Conservation (phyloP, 306 rosid genomes). For the Gillenia trifoliata region DNA sequence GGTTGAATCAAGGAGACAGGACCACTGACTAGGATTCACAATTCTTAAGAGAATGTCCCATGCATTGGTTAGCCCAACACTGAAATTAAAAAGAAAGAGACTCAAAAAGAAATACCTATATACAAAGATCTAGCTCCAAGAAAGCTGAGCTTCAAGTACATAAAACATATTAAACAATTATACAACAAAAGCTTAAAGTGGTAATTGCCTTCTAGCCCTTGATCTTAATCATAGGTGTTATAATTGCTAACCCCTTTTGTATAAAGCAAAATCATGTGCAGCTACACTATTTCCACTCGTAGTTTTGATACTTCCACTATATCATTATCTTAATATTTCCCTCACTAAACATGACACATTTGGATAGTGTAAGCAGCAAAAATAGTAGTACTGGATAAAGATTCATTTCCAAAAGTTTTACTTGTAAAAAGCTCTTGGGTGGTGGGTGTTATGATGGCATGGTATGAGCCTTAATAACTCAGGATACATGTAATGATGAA, state of each 20-base stretch:
- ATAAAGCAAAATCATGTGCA: slow-evolving; percentile 13
- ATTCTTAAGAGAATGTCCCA: slow-evolving; percentile 69
- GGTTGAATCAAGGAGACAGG: slow-evolving; percentile 89
- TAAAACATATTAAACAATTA: slow-evolving; percentile 30
- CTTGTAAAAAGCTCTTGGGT: slow-evolving; percentile 19
- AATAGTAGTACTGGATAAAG: slow-evolving; percentile 3
- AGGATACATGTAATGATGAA: slow-evolving; percentile 22
- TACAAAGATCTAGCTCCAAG: slow-evolving; percentile 34
- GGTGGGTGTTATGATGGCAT: slow-evolving; percentile 22
- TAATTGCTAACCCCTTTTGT: slow-evolving; percentile 50
- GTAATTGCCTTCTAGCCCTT: slow-evolving; percentile 52
- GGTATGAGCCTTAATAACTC: slow-evolving; percentile 23
- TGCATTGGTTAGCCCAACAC: slow-evolving; percentile 47
- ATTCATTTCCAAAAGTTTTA: background rate
- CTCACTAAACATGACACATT: slow-evolving; percentile 19
- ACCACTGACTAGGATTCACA: slow-evolving; percentile 64
- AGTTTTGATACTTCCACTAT: slow-evolving; percentile 20
- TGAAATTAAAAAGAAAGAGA: slow-evolving; percentile 18
- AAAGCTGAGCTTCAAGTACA: slow-evolving; percentile 31
- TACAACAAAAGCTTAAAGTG: slow-evolving; percentile 18
- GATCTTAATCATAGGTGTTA: slow-evolving; percentile 71
- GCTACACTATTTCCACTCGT: slow-evolving; percentile 11
- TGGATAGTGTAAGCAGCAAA: slow-evolving; percentile 16
- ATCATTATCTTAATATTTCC: slow-evolving; percentile 4
- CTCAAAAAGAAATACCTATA: background rate